Percentiles rank a stretch among this genome's conserved stretches.
Evolutionary conservation across 306 rosid species (phyloP).

Genomic region (Castanospermum australe): DNA sequence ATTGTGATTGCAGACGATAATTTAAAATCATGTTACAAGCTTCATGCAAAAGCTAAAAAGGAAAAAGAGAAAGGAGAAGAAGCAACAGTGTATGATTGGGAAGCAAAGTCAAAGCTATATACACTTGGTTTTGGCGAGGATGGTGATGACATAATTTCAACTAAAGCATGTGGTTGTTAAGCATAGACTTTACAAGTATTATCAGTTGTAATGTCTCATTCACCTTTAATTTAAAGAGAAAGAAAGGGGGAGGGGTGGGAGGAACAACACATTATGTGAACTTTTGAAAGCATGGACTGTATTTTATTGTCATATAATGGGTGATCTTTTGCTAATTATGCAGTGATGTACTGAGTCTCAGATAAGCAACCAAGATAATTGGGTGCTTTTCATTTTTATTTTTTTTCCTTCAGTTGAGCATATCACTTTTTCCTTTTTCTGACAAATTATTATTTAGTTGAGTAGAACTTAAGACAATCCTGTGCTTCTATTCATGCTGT

Average conservation of each 20-base stretch:
- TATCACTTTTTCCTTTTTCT: neutral
- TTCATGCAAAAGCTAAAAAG: neutral
- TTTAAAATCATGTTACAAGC: no score
- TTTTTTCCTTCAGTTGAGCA: neutral
- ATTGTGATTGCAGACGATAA: no score
- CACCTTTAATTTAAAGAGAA: neutral
- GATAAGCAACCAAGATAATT: neutral
- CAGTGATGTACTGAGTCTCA: conserved; percentile 12
- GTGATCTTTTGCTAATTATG: neutral
- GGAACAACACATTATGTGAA: conserved; percentile 2
- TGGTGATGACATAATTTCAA: conserved; percentile 1
- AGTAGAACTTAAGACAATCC: conserved; percentile 5
- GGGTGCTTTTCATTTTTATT: neutral
- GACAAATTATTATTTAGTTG: neutral
- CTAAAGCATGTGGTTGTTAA: conserved; percentile 36
- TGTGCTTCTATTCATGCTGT: neutral
- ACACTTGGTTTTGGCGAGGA: neutral
- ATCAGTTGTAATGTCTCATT: conserved; percentile 27
- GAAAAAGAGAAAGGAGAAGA: neutral
- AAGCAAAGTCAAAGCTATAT: conserved; percentile 14
- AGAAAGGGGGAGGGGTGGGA: neutral
- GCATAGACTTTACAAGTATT: conserved; percentile 15
- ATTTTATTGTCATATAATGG: neutral
- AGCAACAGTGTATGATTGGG: neutral
- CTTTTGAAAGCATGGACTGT: neutral